Percentiles rank a stretch among this genome's conserved stretches.
These are phyloP conservation scores for Ploettnerulaceae sp. DNA, from an alignment of 2,329 filamentous ascomycete species.

Conservation along the genomic window DNA sequence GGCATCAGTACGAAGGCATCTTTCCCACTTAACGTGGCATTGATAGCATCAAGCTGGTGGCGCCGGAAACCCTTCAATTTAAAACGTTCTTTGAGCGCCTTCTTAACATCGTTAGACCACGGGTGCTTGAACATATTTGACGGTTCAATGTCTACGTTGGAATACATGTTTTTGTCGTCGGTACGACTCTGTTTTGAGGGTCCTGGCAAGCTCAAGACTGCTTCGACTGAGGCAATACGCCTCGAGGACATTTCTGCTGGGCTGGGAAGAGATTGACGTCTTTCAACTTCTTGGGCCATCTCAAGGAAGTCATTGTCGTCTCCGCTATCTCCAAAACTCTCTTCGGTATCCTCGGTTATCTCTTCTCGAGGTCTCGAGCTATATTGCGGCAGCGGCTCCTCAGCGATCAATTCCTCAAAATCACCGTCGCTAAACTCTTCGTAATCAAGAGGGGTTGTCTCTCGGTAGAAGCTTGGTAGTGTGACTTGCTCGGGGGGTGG, in stretches of 20 bases:
- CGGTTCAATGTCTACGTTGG: conserved; percentile 33
- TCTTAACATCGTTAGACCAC: conserved; percentile 84
- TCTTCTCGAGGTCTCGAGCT: conserved; percentile 5
- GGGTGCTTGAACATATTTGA: conserved; percentile 57
- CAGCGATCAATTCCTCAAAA: conserved; percentile 24
- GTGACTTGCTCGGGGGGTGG: conserved; percentile 3
- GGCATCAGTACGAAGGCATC: conserved; percentile 98
- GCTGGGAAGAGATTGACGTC: conserved; percentile 27
- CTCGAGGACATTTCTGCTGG: conserved; percentile 2
- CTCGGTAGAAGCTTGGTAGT: conserved; percentile 23
- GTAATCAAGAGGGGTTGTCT: conserved; percentile 20
- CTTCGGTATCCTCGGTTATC: conserved; percentile 4
- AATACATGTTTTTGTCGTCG: conserved; percentile 29
- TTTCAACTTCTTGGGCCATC: conserved; percentile 40
- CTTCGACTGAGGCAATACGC: conserved; percentile 15
- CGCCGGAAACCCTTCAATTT: conserved; percentile 80
- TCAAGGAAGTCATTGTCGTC: conserved; percentile 35
- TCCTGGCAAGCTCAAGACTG: conserved; percentile 1
- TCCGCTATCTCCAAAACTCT: conserved; percentile 19
- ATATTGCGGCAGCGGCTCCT: conserved; percentile 23
- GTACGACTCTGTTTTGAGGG: conserved; percentile 13
- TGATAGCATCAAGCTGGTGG: conserved; percentile 93
- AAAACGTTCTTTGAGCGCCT: conserved; percentile 77
- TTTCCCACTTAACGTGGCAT: conserved; percentile 79
- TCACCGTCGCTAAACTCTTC: conserved; percentile 25